Evolutionary conservation across 2,329 filamentous ascomycete genomes (phyloP).

Genomic region (Ophiostoma sp.): DNA sequence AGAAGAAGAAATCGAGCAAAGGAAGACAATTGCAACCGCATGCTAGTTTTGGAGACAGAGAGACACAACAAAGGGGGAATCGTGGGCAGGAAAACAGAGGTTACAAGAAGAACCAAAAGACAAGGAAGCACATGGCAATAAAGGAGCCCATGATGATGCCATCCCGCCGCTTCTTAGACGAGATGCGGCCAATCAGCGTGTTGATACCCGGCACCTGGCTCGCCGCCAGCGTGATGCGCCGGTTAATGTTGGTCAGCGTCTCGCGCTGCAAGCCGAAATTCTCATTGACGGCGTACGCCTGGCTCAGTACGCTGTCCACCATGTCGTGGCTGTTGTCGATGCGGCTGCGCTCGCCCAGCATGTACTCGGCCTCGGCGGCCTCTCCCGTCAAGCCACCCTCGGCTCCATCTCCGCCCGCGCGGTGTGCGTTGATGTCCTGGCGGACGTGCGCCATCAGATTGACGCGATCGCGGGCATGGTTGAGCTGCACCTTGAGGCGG

Average conservation of each 20-base stretch:
- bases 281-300: slow-evolving; percentile 96
- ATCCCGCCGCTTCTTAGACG: slow-evolving; percentile 90
- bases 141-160: slow-evolving; percentile 90
- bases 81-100: neutral
- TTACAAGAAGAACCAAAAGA: slow-evolving; percentile 77
- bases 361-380: slow-evolving; percentile 89
- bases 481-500: slow-evolving; percentile 71
- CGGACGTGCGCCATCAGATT: slow-evolving; percentile 90
- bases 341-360: slow-evolving; percentile 83
- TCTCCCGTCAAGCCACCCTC: slow-evolving; percentile 62
- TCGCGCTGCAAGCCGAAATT: slow-evolving; percentile 85
- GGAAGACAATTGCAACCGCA: slow-evolving; percentile 3
- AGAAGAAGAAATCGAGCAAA: neutral
- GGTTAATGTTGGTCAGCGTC: slow-evolving; percentile 82
- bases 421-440: slow-evolving; percentile 88
- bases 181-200: slow-evolving; percentile 86
- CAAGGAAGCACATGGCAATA: slow-evolving; percentile 86
- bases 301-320: slow-evolving; percentile 85
- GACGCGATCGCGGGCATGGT: slow-evolving; percentile 77
- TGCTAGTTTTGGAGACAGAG: neutral
- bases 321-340: slow-evolving; percentile 89
- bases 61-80: neutral
- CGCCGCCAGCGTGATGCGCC: slow-evolving; percentile 84
- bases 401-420: slow-evolving; percentile 78
- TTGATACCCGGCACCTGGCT: slow-evolving; percentile 93